Evolutionary conservation across 2,329 filamentous ascomycete genomes (phyloP), one percentile per base, ranked within the genome.

Genomic region (Truncatella angustata): DNA sequence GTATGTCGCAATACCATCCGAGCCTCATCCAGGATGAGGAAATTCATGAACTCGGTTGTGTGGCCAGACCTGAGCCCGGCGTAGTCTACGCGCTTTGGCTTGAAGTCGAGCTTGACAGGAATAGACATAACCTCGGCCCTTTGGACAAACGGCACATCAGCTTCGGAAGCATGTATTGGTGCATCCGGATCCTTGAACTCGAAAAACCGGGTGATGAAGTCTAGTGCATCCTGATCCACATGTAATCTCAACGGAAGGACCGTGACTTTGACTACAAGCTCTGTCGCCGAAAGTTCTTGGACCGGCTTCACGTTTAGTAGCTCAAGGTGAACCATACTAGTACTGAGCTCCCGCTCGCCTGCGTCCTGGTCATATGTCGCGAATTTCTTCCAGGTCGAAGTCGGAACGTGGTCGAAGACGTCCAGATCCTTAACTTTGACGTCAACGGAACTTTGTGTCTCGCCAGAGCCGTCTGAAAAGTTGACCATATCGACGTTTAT

Each of bases 11-110:
- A 80, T 5, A 88, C 82, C 79, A 99, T 88, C 55, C 93, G 86
- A 2, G 94, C 86, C 58, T 90, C 87, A 60, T 99, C 94, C 1
- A 99, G 81, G 12, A 93, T 89, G 58, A 99, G 81, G 66, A 99
- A 97, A 69, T 99, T 99, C 92, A 97, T 97, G 64, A 99, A 96
- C 68, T 99, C 94, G 0, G 91, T 96, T 0, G 94, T 97, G 59
- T 90, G 91, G 2, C 94, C 94, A 1, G 94, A 97, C 23, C 92
- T 86, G 3, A 99, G 80, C 3, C 92, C 92, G 0, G 86, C 90
- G 61, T 99, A 99, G 68, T 99, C 93, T 16, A 99, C 90, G n/a
- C 91, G 85, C 70, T 99, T 97, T 7, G 94, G 94, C 68, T 99
- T 99, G 73, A 99, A 99, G 70, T 99, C 94, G 3, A 85, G 83